phyloP scores from a whole-genome alignment of 768 basidiomycete species.

The Lenzites betulinus region DNA sequence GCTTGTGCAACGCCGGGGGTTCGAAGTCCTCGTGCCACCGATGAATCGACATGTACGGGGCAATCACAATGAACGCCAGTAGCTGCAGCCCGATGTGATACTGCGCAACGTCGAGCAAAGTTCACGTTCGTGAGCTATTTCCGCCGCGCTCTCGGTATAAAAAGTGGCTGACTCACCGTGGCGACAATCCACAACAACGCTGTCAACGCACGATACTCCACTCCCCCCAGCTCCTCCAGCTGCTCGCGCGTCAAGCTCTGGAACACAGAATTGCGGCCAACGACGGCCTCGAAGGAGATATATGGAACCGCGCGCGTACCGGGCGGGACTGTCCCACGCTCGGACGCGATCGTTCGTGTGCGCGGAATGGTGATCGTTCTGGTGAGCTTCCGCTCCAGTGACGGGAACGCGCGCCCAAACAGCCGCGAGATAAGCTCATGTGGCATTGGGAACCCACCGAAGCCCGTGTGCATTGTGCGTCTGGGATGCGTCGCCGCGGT shows the following conservation, averaged over 20 bases:
- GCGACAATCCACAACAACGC: conserved; percentile 81
- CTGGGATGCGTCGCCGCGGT: conserved; percentile 11
- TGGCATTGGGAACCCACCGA: conserved; percentile 80
- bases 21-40: conserved; percentile 64
- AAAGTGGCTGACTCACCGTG: conserved; percentile 49
- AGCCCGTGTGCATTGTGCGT: conserved; percentile 45
- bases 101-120: conserved; percentile 40
- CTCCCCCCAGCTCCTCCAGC: conserved; percentile 88
- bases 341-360: conserved; percentile 61
- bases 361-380: conserved; percentile 77
- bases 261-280: conserved; percentile 82
- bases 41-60: conserved; percentile 70
- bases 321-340: conserved; percentile 32
- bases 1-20: conserved; percentile 56
- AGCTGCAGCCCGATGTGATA: conserved; percentile 79
- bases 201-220: conserved; percentile 87
- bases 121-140: no score
- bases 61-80: conserved; percentile 69
- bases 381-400: conserved; percentile 54
- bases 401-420: conserved; percentile 63
- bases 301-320: conserved; percentile 69
- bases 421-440: conserved; percentile 52
- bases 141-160: background rate
- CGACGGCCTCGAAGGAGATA: conserved; percentile 80
- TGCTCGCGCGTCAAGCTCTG: conserved; percentile 74